These are phyloP conservation scores for Rhodotorula sp. DNA, from an alignment of 1,284 basidiomycete species.

Conservation along the genomic window DNA sequence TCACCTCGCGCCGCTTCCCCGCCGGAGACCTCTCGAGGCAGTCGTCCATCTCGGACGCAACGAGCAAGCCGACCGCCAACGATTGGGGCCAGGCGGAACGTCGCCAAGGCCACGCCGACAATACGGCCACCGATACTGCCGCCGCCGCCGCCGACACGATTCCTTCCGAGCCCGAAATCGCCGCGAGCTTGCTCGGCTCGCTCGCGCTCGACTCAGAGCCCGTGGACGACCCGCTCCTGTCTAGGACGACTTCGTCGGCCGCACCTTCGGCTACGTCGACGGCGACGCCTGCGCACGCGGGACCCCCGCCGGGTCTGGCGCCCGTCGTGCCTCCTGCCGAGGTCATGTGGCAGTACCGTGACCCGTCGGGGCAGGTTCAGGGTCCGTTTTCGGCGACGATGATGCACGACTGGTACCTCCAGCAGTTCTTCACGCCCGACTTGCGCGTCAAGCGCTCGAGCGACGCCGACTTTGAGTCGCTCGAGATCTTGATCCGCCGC, in stretches of 20 bases:
- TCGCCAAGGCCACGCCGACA: neutral
- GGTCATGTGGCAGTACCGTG: slow-evolving; percentile 43
- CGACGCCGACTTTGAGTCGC: slow-evolving; percentile 49
- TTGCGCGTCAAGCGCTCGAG: slow-evolving; percentile 44
- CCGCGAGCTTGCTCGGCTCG: slow-evolving; percentile 36
- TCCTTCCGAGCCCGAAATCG: slow-evolving; percentile 14
- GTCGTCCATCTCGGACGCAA: slow-evolving; percentile 5
- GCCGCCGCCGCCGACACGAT: slow-evolving; percentile 8
- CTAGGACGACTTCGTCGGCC: slow-evolving; percentile 2
- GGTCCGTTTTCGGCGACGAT: slow-evolving; percentile 84
- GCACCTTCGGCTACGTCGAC: slow-evolving; percentile 4
- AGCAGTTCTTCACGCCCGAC: slow-evolving; percentile 72
- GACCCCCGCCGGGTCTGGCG: slow-evolving; percentile 34
- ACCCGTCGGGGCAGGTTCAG: slow-evolving; percentile 42
- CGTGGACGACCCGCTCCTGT: slow-evolving; percentile 29
- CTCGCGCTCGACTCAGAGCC: slow-evolving; percentile 38
- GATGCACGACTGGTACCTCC: slow-evolving; percentile 96
- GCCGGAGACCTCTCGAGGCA: slow-evolving; percentile 17
- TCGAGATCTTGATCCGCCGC: slow-evolving; percentile 48
- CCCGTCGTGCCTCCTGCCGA: slow-evolving; percentile 15
- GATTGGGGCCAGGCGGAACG: slow-evolving; percentile 27
- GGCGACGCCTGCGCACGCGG: slow-evolving; percentile 7
- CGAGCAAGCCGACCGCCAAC: slow-evolving; percentile 11
- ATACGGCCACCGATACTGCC: slow-evolving; percentile 1
- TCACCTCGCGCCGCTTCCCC: slow-evolving; percentile 32